Percentiles rank a stretch among this genome's conserved stretches.
phyloP scores from a whole-genome alignment of 495 filamentous ascomycete genomes.

The Trichoderma erinaceum region DNA sequence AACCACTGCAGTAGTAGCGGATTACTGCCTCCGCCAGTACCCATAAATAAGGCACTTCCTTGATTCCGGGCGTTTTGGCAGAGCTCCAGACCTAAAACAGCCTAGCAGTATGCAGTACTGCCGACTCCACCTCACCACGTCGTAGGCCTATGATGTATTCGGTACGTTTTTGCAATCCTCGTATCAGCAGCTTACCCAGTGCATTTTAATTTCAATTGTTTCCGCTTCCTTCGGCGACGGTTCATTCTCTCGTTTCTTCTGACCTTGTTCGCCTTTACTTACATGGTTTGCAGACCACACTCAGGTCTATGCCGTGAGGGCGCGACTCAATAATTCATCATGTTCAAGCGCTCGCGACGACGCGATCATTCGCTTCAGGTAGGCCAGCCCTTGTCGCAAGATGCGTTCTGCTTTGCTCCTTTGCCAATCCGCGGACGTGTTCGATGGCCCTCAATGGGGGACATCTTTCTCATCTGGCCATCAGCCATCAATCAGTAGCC shows the following conservation, averaged over 20 bases:
- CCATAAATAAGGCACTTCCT: no score
- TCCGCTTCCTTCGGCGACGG: background rate
- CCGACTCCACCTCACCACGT: background rate
- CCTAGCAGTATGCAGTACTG: background rate
- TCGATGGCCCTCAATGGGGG: background rate
- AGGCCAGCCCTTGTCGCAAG: background rate
- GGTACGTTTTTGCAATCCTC: background rate
- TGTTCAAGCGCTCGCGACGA: slow-evolving; percentile 7
- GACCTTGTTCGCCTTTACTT: background rate
- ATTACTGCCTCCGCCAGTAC: background rate
- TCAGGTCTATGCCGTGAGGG: background rate
- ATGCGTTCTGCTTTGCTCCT: background rate
- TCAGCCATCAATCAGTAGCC: background rate
- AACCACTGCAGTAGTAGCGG: background rate
- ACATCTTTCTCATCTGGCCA: background rate
- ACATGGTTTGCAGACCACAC: background rate
- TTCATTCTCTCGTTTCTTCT: background rate
- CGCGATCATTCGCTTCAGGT: background rate
- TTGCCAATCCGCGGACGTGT: background rate
- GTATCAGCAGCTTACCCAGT: background rate
- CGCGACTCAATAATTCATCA: background rate
- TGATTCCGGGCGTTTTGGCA: no score
- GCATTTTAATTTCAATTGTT: background rate
- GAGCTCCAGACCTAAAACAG: no score
- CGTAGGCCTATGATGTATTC: background rate